phyloP scores from a whole-genome alignment of 2,329 filamentous ascomycete species.

The Atkinsonella texensis region DNA sequence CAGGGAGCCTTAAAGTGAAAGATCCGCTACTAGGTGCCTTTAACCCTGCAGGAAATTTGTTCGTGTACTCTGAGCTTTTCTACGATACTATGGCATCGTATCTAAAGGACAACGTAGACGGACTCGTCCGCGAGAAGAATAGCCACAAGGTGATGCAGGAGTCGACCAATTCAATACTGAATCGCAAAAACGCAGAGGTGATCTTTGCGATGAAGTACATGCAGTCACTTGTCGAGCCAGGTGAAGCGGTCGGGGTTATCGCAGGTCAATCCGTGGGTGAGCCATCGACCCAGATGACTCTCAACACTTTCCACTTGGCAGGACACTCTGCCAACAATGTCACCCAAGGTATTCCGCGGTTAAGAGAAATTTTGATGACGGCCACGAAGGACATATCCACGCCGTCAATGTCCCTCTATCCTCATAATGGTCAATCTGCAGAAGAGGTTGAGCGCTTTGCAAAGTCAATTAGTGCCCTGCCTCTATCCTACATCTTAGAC shows the following conservation, averaged over 20 bases:
- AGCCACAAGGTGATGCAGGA: slow-evolving; percentile 17
- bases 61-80: slow-evolving; percentile 83
- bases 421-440: slow-evolving; percentile 58
- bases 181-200: slow-evolving; percentile 66
- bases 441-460: slow-evolving; percentile 68
- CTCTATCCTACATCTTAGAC: slow-evolving; percentile 73
- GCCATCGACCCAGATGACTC: slow-evolving; percentile 96
- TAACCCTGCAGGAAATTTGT: slow-evolving; percentile 65
- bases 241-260: slow-evolving; percentile 93
- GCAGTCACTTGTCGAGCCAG: slow-evolving; percentile 81
- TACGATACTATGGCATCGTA: slow-evolving; percentile 63
- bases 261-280: slow-evolving; percentile 95
- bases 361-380: slow-evolving; percentile 97
- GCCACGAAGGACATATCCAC: slow-evolving; percentile 83
- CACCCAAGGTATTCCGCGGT: slow-evolving; percentile 91
- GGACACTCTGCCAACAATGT: slow-evolving; percentile 98
- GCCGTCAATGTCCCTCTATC: slow-evolving; percentile 74
- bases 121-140: slow-evolving; percentile 36
- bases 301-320: slow-evolving; percentile 99
- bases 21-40: slow-evolving; percentile 67
- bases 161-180: slow-evolving; percentile 27
- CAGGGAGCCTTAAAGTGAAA: slow-evolving; percentile 42
- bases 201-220: slow-evolving; percentile 89
- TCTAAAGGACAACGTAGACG: slow-evolving; percentile 61
- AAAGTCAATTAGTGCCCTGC: slow-evolving; percentile 81